phyloP scores from a whole-genome alignment of 768 basidiomycete genomes.

The Glaciozyma antarctica region DNA sequence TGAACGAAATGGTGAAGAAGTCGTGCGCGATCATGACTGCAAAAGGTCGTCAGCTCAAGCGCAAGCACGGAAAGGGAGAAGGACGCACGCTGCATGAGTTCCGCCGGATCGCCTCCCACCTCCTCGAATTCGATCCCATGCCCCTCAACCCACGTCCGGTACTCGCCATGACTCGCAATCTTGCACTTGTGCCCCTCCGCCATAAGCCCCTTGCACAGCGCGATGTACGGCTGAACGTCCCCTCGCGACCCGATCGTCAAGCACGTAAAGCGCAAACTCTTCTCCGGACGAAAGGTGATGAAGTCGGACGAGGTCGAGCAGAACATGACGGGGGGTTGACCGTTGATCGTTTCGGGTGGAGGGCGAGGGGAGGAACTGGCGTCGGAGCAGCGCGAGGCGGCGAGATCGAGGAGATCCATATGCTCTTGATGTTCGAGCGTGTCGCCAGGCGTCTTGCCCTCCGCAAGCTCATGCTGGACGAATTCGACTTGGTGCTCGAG shows the following conservation, averaged over 20 bases:
- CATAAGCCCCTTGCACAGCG: slow-evolving; percentile 81
- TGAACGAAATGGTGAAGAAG: slow-evolving; percentile 87
- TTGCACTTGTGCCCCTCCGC: slow-evolving; percentile 77
- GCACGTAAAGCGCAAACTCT: slow-evolving; percentile 80
- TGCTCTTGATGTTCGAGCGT: slow-evolving; percentile 59
- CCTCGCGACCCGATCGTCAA: slow-evolving; percentile 92
- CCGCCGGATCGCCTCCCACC: slow-evolving; percentile 94
- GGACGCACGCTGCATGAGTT: slow-evolving; percentile 61
- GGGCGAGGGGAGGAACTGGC: slow-evolving; percentile 20
- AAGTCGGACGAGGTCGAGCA: slow-evolving; percentile 92
- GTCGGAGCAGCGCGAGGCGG: slow-evolving; percentile 40
- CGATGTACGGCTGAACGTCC: slow-evolving; percentile 97
- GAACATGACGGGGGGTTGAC: slow-evolving; percentile 72
- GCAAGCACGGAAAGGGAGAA: neutral
- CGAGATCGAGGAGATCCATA: slow-evolving; percentile 75
- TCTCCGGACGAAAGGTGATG: slow-evolving; percentile 85
- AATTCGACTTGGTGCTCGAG: slow-evolving; percentile 75
- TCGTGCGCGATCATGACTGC: slow-evolving; percentile 92
- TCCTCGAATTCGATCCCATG: slow-evolving; percentile 91
- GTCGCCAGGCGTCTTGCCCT: slow-evolving; percentile 40
- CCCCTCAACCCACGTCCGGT: slow-evolving; percentile 63
- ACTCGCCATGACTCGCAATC: slow-evolving; percentile 94
- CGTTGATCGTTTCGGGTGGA: slow-evolving; percentile 19
- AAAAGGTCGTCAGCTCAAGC: neutral
- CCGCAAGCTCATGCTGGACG: slow-evolving; percentile 47